These are phyloP conservation scores for Selenicereus undatus DNA, from an alignment of 148 eudicot genomes.

Conservation along the genomic window DNA sequence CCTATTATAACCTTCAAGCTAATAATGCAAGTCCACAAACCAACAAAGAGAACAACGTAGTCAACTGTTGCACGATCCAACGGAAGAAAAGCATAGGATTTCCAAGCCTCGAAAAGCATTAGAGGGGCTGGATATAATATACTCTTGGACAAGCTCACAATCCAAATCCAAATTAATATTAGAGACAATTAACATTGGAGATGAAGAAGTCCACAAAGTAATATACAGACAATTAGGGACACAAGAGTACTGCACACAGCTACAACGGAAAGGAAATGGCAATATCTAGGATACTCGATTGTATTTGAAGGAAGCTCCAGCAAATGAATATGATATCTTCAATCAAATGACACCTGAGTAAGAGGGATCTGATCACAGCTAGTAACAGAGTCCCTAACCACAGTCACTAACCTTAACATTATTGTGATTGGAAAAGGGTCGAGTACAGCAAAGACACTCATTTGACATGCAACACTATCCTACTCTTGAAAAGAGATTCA, in stretches of 20 bases:
- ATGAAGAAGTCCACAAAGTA: too few species aligned
- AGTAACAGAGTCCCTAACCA: too few species aligned
- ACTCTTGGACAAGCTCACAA: too few species aligned
- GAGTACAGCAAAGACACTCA: background rate
- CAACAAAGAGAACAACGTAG: background rate
- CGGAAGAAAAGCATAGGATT: background rate
- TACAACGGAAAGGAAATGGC: background rate
- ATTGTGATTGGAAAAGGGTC: background rate
- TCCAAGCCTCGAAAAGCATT: background rate
- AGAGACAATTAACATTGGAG: too few species aligned
- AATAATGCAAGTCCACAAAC: background rate
- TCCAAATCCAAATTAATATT: too few species aligned
- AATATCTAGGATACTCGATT: background rate
- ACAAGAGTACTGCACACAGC: background rate
- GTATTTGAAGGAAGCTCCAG: constrained; percentile 1
- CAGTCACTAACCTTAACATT: background rate
- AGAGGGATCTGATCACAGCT: too few species aligned
- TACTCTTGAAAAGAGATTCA: background rate
- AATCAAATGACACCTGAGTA: too few species aligned
- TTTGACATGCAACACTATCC: background rate
- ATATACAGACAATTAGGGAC: too few species aligned
- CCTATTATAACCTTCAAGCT: too few species aligned
- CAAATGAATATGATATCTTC: background rate
- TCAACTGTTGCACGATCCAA: background rate
- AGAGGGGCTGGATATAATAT: background rate